Conservation (phyloP, 2,329 filamentous ascomycete genomes). For the Neurospora sp. region DNA sequence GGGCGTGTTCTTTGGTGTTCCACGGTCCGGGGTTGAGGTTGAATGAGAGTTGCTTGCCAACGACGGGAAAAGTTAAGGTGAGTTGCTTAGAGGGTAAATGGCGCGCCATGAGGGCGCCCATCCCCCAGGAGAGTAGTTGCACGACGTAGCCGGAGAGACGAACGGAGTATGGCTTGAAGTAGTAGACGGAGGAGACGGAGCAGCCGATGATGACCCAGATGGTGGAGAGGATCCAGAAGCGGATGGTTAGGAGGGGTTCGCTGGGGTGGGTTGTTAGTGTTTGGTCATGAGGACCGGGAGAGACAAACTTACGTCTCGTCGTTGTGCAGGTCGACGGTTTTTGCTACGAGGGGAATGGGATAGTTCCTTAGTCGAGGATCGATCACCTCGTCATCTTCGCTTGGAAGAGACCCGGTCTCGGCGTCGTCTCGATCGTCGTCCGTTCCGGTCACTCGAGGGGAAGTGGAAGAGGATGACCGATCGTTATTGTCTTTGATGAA, state of each 20-base stretch:
- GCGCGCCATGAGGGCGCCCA: background rate
- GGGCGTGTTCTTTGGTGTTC: background rate
- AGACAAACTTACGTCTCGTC: slow-evolving; percentile 4
- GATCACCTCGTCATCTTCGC: slow-evolving; percentile 21
- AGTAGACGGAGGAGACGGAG: background rate
- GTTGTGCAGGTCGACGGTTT: slow-evolving; percentile 24
- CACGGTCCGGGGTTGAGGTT: background rate
- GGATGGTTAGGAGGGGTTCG: background rate
- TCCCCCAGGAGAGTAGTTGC: background rate
- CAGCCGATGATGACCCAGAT: background rate
- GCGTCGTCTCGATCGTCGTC: slow-evolving; percentile 7
- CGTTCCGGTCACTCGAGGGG: background rate
- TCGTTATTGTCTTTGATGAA: background rate
- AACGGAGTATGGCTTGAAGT: background rate
- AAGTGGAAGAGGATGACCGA: background rate
- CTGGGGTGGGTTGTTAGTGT: background rate
- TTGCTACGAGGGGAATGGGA: slow-evolving; percentile 23
- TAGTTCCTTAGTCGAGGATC: slow-evolving; percentile 24
- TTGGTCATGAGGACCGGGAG: background rate
- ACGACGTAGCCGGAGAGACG: background rate
- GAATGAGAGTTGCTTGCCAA: background rate
- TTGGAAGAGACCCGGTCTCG: slow-evolving; percentile 16
- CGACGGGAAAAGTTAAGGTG: background rate
- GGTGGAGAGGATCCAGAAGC: background rate
- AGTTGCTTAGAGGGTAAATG: background rate